Evolutionary conservation across 495 filamentous ascomycete genomes (phyloP).

Genomic region (Penicillium pulvis): DNA sequence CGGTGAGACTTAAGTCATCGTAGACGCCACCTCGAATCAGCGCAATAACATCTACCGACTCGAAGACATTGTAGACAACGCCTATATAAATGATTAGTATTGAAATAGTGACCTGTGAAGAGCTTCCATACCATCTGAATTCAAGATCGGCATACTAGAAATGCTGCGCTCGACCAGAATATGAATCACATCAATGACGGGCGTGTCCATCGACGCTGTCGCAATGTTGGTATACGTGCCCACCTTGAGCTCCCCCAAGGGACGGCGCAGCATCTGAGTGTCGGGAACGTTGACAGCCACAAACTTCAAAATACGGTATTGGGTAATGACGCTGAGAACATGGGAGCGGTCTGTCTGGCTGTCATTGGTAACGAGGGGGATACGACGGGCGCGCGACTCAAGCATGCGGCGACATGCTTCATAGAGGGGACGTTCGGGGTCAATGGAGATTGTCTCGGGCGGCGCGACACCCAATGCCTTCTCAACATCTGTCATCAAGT

Average conservation of each 20-base stretch:
- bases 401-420: conserved; percentile 96
- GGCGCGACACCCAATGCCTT: conserved; percentile 87
- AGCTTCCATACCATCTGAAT: conserved; percentile 62
- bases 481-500: conserved; percentile 73
- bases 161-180: conserved; percentile 90
- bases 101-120: not conserved
- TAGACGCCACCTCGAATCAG: conserved; percentile 93
- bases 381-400: conserved; percentile 86
- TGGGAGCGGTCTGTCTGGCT: conserved; percentile 91
- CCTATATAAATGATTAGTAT: conserved; percentile 38
- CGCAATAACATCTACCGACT: conserved; percentile 95
- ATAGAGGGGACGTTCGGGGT: conserved; percentile 86
- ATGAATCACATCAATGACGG: conserved; percentile 95
- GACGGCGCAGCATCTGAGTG: conserved; percentile 86
- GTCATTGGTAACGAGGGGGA: conserved; percentile 91
- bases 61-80: conserved; percentile 91
- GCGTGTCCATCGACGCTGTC: conserved; percentile 87
- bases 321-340: conserved; percentile 95
- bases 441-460: conserved; percentile 93
- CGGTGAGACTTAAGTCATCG: conserved; percentile 82
- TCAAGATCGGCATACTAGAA: conserved; percentile 91
- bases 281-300: conserved; percentile 95
- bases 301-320: conserved; percentile 98
- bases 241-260: conserved; percentile 79
- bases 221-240: conserved; percentile 81